Conservation (phyloP, 2,329 filamentous ascomycete species). For the Phyllosticta ampelicida region DNA sequence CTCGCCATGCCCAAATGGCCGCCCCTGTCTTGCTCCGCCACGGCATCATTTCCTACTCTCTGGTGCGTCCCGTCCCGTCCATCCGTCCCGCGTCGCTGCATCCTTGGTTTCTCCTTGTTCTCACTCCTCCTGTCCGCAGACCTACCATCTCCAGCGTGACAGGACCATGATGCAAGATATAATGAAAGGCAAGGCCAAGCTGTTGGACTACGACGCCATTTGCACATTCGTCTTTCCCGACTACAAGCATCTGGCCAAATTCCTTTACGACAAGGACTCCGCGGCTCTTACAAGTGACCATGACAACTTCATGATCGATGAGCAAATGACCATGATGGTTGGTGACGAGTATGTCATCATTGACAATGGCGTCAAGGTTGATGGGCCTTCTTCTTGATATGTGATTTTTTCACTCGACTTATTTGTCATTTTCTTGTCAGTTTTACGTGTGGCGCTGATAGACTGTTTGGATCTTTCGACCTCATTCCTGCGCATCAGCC, state of each 20-base stretch:
- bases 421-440: not conserved
- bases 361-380: conserved; percentile 24
- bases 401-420: not conserved
- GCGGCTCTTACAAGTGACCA: conserved; percentile 29
- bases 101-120: not conserved
- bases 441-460: not conserved
- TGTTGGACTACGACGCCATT: conserved; percentile 37
- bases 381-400: not conserved
- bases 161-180: conserved; percentile 36
- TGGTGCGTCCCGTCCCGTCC: conserved; percentile 23
- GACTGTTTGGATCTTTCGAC: not conserved
- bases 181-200: conserved; percentile 33
- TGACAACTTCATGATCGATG: conserved; percentile 30
- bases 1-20: conserved; percentile 34
- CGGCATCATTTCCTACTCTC: conserved; percentile 35
- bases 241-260: conserved; percentile 35
- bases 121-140: conserved; percentile 18
- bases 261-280: conserved; percentile 36
- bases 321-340: conserved; percentile 35
- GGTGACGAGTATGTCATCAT: conserved; percentile 35
- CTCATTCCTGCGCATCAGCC: not conserved
- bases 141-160: conserved; percentile 35
- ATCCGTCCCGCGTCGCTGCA: not conserved
- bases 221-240: conserved; percentile 39
- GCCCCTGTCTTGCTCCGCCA: conserved; percentile 34